A percentile compares a stretch with the other conserved stretches of the same genome.
Conservation (phyloP, 805 yeast species). For the Kurtzmaniella cleridarum region DNA sequence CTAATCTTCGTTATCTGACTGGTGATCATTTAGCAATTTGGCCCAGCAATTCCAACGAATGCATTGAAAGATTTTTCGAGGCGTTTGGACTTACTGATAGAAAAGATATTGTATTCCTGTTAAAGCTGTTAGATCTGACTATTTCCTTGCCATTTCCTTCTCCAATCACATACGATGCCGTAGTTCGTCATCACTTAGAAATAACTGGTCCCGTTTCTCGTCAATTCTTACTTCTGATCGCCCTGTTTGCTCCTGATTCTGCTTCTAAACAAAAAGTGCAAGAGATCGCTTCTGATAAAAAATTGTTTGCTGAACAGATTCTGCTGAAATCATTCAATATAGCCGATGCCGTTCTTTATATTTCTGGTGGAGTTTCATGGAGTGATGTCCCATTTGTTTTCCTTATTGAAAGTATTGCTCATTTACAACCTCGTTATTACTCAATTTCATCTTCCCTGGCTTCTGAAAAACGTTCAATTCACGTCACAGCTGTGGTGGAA, state of each 20-base stretch:
- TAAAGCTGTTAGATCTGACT: conserved; percentile 69
- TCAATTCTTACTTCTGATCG: conserved; percentile 67
- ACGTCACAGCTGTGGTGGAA: conserved; percentile 92
- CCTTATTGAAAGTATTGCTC: conserved; percentile 73
- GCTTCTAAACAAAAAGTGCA: conserved; percentile 45
- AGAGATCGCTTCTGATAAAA: conserved; percentile 63
- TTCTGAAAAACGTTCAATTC: conserved; percentile 67
- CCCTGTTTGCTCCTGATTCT: conserved; percentile 75
- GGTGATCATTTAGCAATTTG: conserved; percentile 96
- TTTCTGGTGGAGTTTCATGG: conserved; percentile 74
- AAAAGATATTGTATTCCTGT: conserved; percentile 51
- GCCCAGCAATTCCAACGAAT: conserved; percentile 83
- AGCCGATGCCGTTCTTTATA: conserved; percentile 61
- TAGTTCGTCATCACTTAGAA: conserved; percentile 80
- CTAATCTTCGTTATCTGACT: conserved; percentile 79
- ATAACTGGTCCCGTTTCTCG: conserved; percentile 92
- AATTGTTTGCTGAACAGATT: conserved; percentile 59
- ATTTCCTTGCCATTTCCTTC: conserved; percentile 59
- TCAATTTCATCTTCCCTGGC: conserved; percentile 89
- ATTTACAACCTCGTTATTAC: conserved; percentile 89
- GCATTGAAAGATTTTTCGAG: conserved; percentile 58
- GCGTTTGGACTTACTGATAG: conserved; percentile 57
- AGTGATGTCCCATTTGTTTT: conserved; percentile 73
- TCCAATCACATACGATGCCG: conserved; percentile 87
- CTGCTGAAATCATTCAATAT: conserved; percentile 59